phyloP scores from a whole-genome alignment of 176 grass and related monocot genomes.

The Elaeis guineensis region DNA sequence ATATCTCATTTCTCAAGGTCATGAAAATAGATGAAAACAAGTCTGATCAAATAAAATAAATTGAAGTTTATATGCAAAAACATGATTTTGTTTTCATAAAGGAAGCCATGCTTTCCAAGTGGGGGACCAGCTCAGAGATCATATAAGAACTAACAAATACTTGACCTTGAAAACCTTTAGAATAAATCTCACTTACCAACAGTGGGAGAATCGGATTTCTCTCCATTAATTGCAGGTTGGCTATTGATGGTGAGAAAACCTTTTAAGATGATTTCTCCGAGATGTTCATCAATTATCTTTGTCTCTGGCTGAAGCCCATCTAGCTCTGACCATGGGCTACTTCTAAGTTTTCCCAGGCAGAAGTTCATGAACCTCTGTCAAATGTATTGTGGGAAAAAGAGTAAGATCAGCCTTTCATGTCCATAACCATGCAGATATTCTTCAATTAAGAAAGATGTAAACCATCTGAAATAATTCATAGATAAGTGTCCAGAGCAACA shows the following conservation, averaged over 20 bases:
- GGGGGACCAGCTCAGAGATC: no score
- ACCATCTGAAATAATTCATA: background rate
- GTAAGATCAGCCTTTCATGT: background rate
- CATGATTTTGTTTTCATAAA: no score
- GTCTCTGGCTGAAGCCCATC: slow-evolving; percentile 76
- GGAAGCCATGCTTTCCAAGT: no score
- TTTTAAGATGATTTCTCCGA: slow-evolving; percentile 67
- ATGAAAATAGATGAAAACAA: no score
- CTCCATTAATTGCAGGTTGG: slow-evolving; percentile 75
- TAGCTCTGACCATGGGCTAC: slow-evolving; percentile 80
- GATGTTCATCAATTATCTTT: slow-evolving; percentile 64
- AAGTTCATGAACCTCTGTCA: slow-evolving; percentile 53
- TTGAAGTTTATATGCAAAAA: no score
- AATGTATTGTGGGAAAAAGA: slow-evolving; percentile 1
- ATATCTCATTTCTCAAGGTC: no score
- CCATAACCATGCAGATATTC: no score
- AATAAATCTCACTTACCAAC: slow-evolving; percentile 43
- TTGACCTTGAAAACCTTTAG: background rate
- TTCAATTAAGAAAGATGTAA: no score
- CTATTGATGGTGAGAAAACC: slow-evolving; percentile 95
- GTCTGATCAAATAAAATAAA: no score
- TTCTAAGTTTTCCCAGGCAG: slow-evolving; percentile 59
- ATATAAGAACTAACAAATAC: no score
- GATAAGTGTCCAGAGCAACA: background rate
- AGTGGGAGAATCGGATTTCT: slow-evolving; percentile 58